These are phyloP conservation scores for Colletotrichum limetticola DNA, from an alignment of 2,329 filamentous ascomycete species.

Conservation along the genomic window DNA sequence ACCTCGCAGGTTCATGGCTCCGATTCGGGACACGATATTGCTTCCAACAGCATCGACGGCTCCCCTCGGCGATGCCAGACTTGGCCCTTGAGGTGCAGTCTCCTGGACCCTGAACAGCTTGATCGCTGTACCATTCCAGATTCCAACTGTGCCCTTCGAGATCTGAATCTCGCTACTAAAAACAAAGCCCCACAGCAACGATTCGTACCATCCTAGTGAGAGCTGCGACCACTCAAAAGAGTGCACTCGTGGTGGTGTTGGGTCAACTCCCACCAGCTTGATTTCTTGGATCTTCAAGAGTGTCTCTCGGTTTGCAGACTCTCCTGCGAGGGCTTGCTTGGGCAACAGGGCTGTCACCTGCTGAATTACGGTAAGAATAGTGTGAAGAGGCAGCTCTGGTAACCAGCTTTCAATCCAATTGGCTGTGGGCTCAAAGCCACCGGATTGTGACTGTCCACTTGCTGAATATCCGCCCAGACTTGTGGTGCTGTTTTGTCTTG, in stretches of 20 bases:
- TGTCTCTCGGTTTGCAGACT: conserved; percentile 55
- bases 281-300: conserved; percentile 68
- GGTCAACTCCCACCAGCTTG: conserved; percentile 77
- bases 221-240: conserved; percentile 95
- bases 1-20: conserved; percentile 77
- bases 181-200: conserved; percentile 91
- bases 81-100: conserved; percentile 81
- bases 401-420: conserved; percentile 95
- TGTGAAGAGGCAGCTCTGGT: conserved; percentile 90
- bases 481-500: conserved; percentile 88
- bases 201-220: conserved; percentile 95
- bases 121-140: conserved; percentile 93
- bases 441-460: conserved; percentile 64
- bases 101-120: conserved; percentile 92
- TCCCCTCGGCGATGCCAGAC: conserved; percentile 84
- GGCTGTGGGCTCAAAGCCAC: conserved; percentile 80
- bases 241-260: conserved; percentile 80
- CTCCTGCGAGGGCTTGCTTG: conserved; percentile 56
- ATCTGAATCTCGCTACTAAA: conserved; percentile 92
- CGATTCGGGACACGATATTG: conserved; percentile 88
- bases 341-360: conserved; percentile 70
- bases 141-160: conserved; percentile 85
- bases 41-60: conserved; percentile 94
- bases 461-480: conserved; percentile 77
- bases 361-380: conserved; percentile 80